A percentile compares a stretch with the other conserved stretches of the same genome.
phyloP scores from a whole-genome alignment of 179 eudicot genomes.

The Carnegiea gigantea region DNA sequence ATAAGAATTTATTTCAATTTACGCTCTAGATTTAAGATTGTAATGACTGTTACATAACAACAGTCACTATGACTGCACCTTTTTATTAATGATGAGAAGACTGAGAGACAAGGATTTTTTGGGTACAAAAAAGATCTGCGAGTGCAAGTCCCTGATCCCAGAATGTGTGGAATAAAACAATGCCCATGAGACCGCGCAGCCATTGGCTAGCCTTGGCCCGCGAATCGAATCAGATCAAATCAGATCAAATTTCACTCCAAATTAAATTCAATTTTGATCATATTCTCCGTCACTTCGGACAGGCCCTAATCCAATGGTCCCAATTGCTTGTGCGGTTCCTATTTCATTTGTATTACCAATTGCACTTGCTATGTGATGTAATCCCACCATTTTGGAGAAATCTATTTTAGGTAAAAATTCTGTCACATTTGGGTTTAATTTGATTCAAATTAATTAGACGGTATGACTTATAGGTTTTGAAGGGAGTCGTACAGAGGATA shows the following conservation, averaged over 20 bases:
- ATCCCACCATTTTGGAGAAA: not conserved
- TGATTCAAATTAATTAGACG: no score
- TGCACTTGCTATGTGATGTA: not conserved
- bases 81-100: not conserved
- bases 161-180: not conserved
- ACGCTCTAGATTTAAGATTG: no score
- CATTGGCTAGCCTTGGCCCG: not conserved
- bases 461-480: no score
- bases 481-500: no score
- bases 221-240: not conserved
- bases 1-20: no score
- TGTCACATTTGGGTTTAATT: no score
- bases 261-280: not conserved
- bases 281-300: not conserved
- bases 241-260: not conserved
- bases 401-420: no score
- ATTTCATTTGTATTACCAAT: not conserved
- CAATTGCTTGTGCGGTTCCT: not conserved
- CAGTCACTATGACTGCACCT: no score
- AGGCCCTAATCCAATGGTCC: not conserved
- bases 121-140: not conserved
- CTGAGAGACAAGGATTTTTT: not conserved
- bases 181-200: not conserved
- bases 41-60: no score
- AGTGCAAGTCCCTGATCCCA: not conserved